Evolutionary conservation across 352 stramenopile species (phyloP), one percentile per base, ranked within the genome.

Genomic region (Pythium guiyangense): DNA sequence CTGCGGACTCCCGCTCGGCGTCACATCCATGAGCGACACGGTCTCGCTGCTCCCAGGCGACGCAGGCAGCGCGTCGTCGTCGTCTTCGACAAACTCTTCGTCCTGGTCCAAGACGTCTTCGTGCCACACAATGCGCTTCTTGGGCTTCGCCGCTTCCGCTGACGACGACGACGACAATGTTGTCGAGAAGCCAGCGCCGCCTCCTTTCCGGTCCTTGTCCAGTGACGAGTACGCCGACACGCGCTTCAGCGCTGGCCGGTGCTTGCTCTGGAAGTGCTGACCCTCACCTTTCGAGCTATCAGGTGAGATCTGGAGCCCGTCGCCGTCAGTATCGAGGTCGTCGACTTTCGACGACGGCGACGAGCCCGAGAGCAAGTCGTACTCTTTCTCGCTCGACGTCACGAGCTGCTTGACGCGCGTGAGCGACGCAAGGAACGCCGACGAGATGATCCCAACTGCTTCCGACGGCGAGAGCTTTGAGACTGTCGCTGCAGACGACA

Each of bases 261-360:
- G 34, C 39, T 71, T 73, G 1, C 63, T 63, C 35, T 71, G 65
- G 44, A 92, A 92, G 45, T 88, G 67, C 57, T 88, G 79, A 0
- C 78, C 74, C 22, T 82, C 71, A 20, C 67, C 72, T 20, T 81
- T 74, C 3, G 62, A 74, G 0, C 73, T 75, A 52, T 92, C 82
- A 0, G 85, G 85, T 6, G 80, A 92, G 44, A 94, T 68, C 67
- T 94, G 85, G 17, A 94, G 69, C 27, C 85, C 85, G 60, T 94
- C 84, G 42, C 84, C 82, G 49, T 92, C 85, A 6, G 75, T 86
- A 49, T 92, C 80, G 2, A 89, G 66, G 59, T 92, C 83, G 52
- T 92, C 80, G 50, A 88, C 49, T 55, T 84, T 86, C 8, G 66
- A 71, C 20, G 67, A 72, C 0, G 64, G 66, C 39, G 66, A 76